Base-by-base conservation (phyloP, 352 stramenopile species). In the Globisporangium lucens region DNA sequence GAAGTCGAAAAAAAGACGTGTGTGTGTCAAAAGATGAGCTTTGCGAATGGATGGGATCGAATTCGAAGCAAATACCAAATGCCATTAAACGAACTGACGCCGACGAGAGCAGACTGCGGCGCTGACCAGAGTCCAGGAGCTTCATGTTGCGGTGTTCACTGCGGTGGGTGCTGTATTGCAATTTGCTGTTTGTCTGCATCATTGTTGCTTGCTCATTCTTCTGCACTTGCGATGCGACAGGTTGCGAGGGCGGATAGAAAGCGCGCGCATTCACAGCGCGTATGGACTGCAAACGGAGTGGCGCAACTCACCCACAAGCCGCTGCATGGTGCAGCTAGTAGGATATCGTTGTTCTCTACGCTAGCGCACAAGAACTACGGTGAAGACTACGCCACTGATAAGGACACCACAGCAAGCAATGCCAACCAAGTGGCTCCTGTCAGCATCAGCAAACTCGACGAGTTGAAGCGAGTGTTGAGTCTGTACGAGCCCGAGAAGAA, bases 401-500 rank as follows among this genome's bases (percentile, higher is more conserved):
- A 20, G 33, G 10, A n/a, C 10, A 20, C 41, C 15, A n/a, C 49
- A 27, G n/a, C 33, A 24, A 12, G 5, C 15, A 30, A n/a, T 13
- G 35, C 5, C 35, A 56, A 41, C 15, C 51, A 51, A 35, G 38
- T 41, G 24, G n/a, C 13, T 56, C 12, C 58, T 55, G 17, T 2
- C 58, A 38, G 15, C 36, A 9, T 15, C 22, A 60, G 35, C 36
- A 67, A 49, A 60, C 4, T 36, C 12, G 57, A 68, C n/a, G 78
- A 85, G 63, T 52, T 84, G 20, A 65, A 72, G 27, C 72, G 76
- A 1, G 59, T 93, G 33, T 17, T 90, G 35, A 70, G 74, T 33
- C 76, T 93, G 9, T 93, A 95, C 68, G 41, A 75, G 36, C 83
- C 85, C 0, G 88, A 94, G 74, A 91, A 90, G 63, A 84, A 84